Percentiles rank a stretch among this genome's conserved stretches.
Evolutionary conservation across 768 basidiomycete species (phyloP).

Genomic region (Amanita jacksonii): DNA sequence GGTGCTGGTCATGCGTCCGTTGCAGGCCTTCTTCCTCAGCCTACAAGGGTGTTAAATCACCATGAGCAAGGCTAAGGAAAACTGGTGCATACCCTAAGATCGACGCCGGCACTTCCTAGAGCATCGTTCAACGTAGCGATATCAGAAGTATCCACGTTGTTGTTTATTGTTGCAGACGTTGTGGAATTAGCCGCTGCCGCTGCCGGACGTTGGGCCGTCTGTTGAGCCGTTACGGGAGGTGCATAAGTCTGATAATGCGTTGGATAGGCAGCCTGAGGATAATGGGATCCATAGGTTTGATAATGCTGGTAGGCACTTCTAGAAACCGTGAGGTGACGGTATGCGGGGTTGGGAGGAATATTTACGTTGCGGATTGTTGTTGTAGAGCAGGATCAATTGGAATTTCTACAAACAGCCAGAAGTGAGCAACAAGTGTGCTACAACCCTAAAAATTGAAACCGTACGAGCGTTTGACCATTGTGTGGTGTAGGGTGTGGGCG

Average conservation of each 20-base stretch:
- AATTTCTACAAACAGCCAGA: slow-evolving; percentile 34
- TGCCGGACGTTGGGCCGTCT: slow-evolving; percentile 9
- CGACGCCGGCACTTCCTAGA: slow-evolving; percentile 79
- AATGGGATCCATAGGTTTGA: slow-evolving; percentile 32
- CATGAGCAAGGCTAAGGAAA: neutral
- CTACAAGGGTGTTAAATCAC: slow-evolving; percentile 25
- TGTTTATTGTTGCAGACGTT: slow-evolving; percentile 16
- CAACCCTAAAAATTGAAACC: neutral
- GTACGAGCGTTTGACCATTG: slow-evolving; percentile 26
- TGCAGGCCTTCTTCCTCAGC: slow-evolving; percentile 83
- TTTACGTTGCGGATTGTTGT: slow-evolving; percentile 43
- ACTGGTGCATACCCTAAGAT: slow-evolving; percentile 51
- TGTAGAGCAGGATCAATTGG: slow-evolving; percentile 64
- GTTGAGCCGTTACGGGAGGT: slow-evolving; percentile 21
- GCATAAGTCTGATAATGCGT: slow-evolving; percentile 37
- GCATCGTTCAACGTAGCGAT: slow-evolving; percentile 78
- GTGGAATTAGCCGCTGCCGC: slow-evolving; percentile 12
- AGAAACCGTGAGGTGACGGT: slow-evolving; percentile 10
- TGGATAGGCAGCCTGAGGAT: slow-evolving; percentile 33
- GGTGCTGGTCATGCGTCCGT: slow-evolving; percentile 49
- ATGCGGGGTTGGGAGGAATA: slow-evolving; percentile 12
- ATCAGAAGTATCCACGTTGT: slow-evolving; percentile 52
- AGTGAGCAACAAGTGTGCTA: neutral
- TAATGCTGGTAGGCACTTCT: slow-evolving; percentile 45
- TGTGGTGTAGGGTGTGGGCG: slow-evolving; percentile 19